These are phyloP conservation scores for Sarcomyxa edulis DNA, from an alignment of 768 basidiomycete species.

Conservation along the genomic window DNA sequence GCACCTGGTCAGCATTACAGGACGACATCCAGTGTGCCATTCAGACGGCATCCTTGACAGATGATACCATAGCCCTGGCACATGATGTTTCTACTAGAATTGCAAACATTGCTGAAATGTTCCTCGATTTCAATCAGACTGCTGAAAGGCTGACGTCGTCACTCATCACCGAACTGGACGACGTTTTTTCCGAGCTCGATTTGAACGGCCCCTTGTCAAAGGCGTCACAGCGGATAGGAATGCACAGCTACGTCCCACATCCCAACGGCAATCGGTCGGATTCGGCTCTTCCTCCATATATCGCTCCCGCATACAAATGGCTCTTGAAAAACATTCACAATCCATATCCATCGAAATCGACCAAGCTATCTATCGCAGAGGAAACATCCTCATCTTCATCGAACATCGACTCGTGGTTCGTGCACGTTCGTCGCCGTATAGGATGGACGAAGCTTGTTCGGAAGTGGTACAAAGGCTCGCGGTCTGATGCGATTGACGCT, in stretches of 20 bases:
- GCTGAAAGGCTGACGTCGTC: conserved; percentile 4
- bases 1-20: conserved; percentile 8
- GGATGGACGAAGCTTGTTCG: conserved; percentile 44
- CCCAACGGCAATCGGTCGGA: conserved; percentile 2
- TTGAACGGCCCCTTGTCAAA: background rate
- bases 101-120: conserved; percentile 5
- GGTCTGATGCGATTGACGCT: conserved; percentile 28
- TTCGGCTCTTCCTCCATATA: conserved; percentile 17
- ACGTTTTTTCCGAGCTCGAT: conserved; percentile 8
- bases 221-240: no score
- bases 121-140: conserved; percentile 7
- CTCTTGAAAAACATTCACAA: conserved; percentile 26
- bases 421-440: conserved; percentile 40
- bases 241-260: background rate
- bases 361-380: conserved; percentile 20
- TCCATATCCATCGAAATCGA: conserved; percentile 26
- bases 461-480: conserved; percentile 24
- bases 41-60: conserved; percentile 3
- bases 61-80: conserved; percentile 8
- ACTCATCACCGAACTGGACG: conserved; percentile 9
- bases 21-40: conserved; percentile 10
- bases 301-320: conserved; percentile 25
- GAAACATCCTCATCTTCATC: conserved; percentile 16
- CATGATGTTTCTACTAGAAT: conserved; percentile 12
- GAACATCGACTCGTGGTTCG: conserved; percentile 43